Evolutionary conservation across 2,329 filamentous ascomycete genomes (phyloP).

Genomic region (Huntiella omanensis): DNA sequence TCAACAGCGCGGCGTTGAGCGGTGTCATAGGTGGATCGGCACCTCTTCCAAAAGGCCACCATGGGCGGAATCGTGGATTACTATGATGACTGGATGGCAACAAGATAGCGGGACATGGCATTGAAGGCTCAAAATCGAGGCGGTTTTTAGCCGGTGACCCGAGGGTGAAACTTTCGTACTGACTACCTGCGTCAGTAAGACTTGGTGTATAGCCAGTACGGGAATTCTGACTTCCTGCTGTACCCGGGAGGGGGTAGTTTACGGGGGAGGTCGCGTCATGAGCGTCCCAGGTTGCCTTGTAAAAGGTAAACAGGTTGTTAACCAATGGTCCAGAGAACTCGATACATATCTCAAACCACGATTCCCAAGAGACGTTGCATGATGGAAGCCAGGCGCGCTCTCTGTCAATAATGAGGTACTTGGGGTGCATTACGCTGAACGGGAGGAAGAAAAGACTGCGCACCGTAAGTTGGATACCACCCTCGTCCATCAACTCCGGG

Average conservation of each 20-base stretch:
- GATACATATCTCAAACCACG: conserved; percentile 69
- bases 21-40: conserved; percentile 41
- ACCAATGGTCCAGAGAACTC: conserved; percentile 46
- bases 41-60: conserved; percentile 35
- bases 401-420: conserved; percentile 59
- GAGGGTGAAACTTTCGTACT: conserved; percentile 9
- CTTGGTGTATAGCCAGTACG: neutral
- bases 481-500: conserved; percentile 29
- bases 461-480: conserved; percentile 46
- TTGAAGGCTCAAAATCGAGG: conserved; percentile 43
- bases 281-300: conserved; percentile 42
- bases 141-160: conserved; percentile 22
- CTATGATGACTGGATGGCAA: conserved; percentile 57
- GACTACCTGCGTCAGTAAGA: neutral
- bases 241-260: neutral
- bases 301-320: conserved; percentile 44
- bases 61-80: conserved; percentile 43
- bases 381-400: conserved; percentile 50
- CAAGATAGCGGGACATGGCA: conserved; percentile 49
- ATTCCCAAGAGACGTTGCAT: conserved; percentile 73
- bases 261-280: neutral
- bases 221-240: neutral
- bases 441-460: conserved; percentile 67
- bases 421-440: conserved; percentile 75
- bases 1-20: conserved; percentile 46